Evolutionary conservation across 2,329 filamentous ascomycete species (phyloP).

Genomic region (Aspergillus brunneoviolaceus): DNA sequence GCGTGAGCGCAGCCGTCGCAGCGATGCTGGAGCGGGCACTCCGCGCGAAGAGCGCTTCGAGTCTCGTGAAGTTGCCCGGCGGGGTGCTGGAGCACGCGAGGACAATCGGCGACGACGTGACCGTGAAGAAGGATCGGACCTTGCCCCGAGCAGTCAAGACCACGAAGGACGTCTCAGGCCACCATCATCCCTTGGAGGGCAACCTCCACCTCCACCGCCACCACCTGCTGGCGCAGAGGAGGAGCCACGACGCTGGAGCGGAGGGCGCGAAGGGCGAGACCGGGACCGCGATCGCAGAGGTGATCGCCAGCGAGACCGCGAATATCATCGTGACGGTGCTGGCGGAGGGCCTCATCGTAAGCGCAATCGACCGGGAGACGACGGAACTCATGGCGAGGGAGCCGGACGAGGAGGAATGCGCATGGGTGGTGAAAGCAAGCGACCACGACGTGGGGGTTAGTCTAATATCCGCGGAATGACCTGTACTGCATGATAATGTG

Average conservation of each 20-base stretch:
- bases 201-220: slow-evolving; percentile 31
- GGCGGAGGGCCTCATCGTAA: slow-evolving; percentile 35
- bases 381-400: slow-evolving; percentile 28
- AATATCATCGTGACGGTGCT: slow-evolving; percentile 30
- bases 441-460: slow-evolving; percentile 37
- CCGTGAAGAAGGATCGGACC: slow-evolving; percentile 31
- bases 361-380: slow-evolving; percentile 38
- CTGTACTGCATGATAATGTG: slow-evolving; percentile 8
- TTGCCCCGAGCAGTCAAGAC: slow-evolving; percentile 27
- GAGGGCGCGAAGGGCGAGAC: slow-evolving; percentile 36
- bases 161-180: slow-evolving; percentile 36
- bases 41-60: slow-evolving; percentile 28
- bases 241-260: slow-evolving; percentile 34
- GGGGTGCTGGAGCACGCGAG: slow-evolving; percentile 33
- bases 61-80: slow-evolving; percentile 33
- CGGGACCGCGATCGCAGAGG: slow-evolving; percentile 38
- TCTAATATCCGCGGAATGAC: background rate
- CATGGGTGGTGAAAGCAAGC: slow-evolving; percentile 43
- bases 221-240: slow-evolving; percentile 30
- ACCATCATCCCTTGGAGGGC: slow-evolving; percentile 33
- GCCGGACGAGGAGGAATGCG: slow-evolving; percentile 37
- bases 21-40: slow-evolving; percentile 26
- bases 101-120: slow-evolving; percentile 38
- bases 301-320: slow-evolving; percentile 36
- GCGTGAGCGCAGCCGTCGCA: slow-evolving; percentile 37